Percentiles rank a stretch among this genome's conserved stretches.
Conservation (phyloP, 257 asterid genomes). For the Fraxinus pennsylvanica region DNA sequence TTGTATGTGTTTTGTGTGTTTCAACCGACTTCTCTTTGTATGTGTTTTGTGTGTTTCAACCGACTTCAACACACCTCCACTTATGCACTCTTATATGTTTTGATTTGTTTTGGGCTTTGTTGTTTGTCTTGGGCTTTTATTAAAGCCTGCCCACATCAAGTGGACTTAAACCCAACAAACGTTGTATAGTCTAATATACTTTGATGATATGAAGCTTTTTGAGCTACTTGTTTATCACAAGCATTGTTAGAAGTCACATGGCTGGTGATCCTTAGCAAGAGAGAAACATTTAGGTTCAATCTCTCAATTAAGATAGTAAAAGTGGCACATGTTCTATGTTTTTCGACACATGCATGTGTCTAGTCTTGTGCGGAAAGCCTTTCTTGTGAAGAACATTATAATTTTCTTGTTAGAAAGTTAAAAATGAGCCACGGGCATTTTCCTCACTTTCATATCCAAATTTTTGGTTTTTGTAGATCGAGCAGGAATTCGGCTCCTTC, state of each 20-base stretch:
- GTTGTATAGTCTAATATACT: no score
- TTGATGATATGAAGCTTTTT: conserved; percentile 62
- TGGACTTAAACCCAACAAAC: no score
- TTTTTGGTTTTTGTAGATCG: conserved; percentile 44
- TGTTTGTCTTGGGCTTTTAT: no score
- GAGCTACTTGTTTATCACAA: conserved; percentile 81
- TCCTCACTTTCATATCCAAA: not conserved
- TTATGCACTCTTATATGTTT: no score
- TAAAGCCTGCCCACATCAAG: no score
- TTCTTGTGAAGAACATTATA: not conserved
- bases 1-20: no score
- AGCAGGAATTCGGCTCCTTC: conserved; percentile 74
- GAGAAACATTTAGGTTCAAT: conserved; percentile 62
- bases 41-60: no score
- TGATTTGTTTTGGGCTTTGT: no score
- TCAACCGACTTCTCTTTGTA: no score
- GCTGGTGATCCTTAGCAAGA: conserved; percentile 69
- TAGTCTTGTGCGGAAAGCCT: not conserved
- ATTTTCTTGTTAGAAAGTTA: not conserved
- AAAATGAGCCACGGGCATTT: not conserved
- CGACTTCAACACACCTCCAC: no score
- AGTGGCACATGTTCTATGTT: not conserved
- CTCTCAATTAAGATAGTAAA: not conserved
- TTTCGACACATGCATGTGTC: not conserved
- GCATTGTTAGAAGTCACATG: conserved; percentile 74